Evolutionary conservation across 345 rosid genomes (phyloP).

Genomic region (Populus davidiana): DNA sequence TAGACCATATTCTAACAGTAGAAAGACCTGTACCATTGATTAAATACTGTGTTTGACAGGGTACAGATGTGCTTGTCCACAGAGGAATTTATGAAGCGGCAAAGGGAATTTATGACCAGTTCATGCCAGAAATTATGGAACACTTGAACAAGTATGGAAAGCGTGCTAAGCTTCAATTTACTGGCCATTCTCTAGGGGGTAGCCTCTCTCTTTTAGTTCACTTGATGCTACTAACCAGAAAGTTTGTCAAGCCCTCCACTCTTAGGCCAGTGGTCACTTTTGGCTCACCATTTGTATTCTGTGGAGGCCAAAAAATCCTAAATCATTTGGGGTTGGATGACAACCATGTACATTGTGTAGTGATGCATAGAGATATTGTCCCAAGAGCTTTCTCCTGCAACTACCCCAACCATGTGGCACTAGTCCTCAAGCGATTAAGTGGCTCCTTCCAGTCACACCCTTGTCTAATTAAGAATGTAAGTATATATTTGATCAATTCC

Average conservation of each 20-base stretch:
- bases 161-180: conserved; percentile 73
- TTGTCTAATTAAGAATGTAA: conserved; percentile 70
- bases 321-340: conserved; percentile 70
- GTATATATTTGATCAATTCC: conserved; percentile 8
- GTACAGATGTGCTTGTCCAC: conserved; percentile 72
- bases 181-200: conserved; percentile 95
- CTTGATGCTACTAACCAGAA: conserved; percentile 65
- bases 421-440: conserved; percentile 64
- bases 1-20: not conserved
- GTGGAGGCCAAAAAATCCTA: conserved; percentile 74
- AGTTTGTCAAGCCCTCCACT: conserved; percentile 48
- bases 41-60: conserved; percentile 37
- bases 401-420: conserved; percentile 76
- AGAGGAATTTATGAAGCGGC: conserved; percentile 97
- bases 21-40: not conserved
- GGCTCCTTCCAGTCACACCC: conserved; percentile 57
- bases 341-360: conserved; percentile 56
- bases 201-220: conserved; percentile 73
- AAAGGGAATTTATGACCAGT: conserved; percentile 76
- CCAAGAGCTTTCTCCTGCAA: conserved; percentile 97
- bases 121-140: conserved; percentile 67
- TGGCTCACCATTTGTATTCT: conserved; percentile 85
- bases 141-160: conserved; percentile 60
- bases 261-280: conserved; percentile 72
- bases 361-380: conserved; percentile 93